Base-by-base conservation (phyloP, 2,329 filamentous ascomycete species). In the Volutella citrinella region DNA sequence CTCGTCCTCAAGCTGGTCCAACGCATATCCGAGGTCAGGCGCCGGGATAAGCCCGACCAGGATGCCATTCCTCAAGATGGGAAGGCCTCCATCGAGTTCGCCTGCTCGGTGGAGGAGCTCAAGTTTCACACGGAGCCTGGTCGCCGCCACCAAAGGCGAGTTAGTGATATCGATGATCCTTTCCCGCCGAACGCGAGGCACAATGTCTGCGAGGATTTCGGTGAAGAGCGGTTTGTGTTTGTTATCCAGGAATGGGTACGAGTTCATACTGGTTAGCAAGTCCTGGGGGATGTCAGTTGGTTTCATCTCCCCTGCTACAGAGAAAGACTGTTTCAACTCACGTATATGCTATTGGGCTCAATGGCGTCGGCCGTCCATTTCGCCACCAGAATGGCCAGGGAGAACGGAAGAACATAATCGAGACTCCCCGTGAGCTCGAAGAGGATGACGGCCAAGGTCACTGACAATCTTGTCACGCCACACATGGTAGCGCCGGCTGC, bases 321-420 rank as follows among this genome's bases (percentile, higher is more conserved):
- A 9, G 7, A 20, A 10, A 12, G 19, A 8, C 12, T 8, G 5
- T 8, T 4, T 13, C 19, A 65, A n/a, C 78, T 65, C 63, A 84
- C 80, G 58, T 96, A 97, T 43, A 98, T 96, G 60, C 88, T 95
- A 33, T 88, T 74, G 12, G 91, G 93, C 61, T 98, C 93, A 32
- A 98, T 78, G 5, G 89, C 90, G 63, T 97, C 93, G 0, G 93
- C 90, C 0, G 89, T 95, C 93, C 93, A 98, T 65, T 98, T 98
- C n/a, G 91, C 82, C 18, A 95, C 89, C 5, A 97, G 71, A 20
- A 98, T 88, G 1, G 87, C 84, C 8, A 98, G 68, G 1, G 90
- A 96, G 60, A 97, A 97, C 0, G 93, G 93, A 10, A 98, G 69
- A 5, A 98, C 93, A 52, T 97, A 94, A 58, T 97, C 87, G 30